phyloP scores from a whole-genome alignment of 1,139 yeast species.

The Debaryomyces sp. region DNA sequence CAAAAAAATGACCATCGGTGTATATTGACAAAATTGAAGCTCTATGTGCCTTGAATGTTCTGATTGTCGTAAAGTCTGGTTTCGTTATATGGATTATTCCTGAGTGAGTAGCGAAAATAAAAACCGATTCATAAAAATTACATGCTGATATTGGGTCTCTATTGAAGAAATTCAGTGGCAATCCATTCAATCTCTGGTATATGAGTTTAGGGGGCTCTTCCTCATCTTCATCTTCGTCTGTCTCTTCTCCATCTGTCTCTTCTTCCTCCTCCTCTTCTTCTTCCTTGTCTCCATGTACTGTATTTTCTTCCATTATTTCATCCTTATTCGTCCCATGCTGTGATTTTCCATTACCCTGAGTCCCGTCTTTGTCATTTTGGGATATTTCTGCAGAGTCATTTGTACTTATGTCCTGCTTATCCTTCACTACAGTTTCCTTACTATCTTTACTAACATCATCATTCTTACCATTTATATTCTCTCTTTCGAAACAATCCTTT shows the following conservation, averaged over 20 bases:
- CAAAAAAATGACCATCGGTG: slow-evolving; percentile 74
- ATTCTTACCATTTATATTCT: neutral
- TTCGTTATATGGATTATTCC: slow-evolving; percentile 75
- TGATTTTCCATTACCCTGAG: neutral
- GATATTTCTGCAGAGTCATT: neutral
- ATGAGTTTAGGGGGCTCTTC: slow-evolving; percentile 76
- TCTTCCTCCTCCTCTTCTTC: neutral
- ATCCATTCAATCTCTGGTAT: slow-evolving; percentile 64
- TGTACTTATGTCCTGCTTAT: neutral
- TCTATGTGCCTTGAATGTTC: slow-evolving; percentile 81
- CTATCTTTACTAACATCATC: neutral
- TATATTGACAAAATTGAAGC: slow-evolving; percentile 78
- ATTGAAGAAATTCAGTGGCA: slow-evolving; percentile 68
- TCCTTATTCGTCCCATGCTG: neutral
- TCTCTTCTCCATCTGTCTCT: slow-evolving; percentile 2
- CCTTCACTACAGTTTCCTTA: neutral
- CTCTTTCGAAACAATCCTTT: neutral
- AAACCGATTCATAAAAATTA: slow-evolving; percentile 56
- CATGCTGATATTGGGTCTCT: slow-evolving; percentile 80
- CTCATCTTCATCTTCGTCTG: slow-evolving; percentile 38
- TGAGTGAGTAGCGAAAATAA: slow-evolving; percentile 87
- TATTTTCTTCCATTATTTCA: neutral
- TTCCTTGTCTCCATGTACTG: neutral
- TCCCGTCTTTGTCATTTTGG: neutral
- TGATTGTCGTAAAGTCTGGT: slow-evolving; percentile 57